Percentiles rank a stretch among this genome's conserved stretches.
phyloP scores from a whole-genome alignment of 192 early-diverging fungal genomes.

The Gryganskiella cystojenkinii region DNA sequence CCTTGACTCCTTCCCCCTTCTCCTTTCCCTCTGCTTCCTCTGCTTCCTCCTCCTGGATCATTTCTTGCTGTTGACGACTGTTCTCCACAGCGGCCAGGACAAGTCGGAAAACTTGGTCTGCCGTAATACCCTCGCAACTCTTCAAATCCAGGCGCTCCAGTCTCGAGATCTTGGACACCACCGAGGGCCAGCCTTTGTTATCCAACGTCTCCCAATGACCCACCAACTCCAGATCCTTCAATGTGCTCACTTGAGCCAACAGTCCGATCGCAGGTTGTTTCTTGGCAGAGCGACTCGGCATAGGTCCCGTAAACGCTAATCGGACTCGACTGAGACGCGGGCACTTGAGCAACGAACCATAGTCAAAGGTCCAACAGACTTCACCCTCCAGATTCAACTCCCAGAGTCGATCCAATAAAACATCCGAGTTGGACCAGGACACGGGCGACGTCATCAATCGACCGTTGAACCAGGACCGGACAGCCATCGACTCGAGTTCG shows the following conservation, averaged over 20 bases:
- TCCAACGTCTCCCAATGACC: slow-evolving; percentile 41
- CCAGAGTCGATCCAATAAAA: slow-evolving; percentile 1
- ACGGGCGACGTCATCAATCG: slow-evolving; percentile 11
- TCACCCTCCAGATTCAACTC: slow-evolving; percentile 41
- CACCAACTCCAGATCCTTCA: slow-evolving; percentile 31
- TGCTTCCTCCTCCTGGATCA: not conserved
- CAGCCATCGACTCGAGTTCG: slow-evolving; percentile 11
- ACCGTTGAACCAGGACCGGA: slow-evolving; percentile 44
- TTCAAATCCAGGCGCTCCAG: slow-evolving; percentile 37
- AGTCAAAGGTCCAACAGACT: slow-evolving; percentile 50
- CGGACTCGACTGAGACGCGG: slow-evolving; percentile 29
- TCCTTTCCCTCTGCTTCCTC: not conserved
- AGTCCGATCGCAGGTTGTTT: slow-evolving; percentile 31
- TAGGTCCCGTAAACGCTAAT: slow-evolving; percentile 35
- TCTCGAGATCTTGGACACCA: slow-evolving; percentile 3
- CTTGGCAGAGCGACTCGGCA: slow-evolving; percentile 40
- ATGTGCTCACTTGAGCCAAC: slow-evolving; percentile 5
- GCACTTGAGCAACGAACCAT: slow-evolving; percentile 14
- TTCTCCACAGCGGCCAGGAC: slow-evolving; percentile 13
- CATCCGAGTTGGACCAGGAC: slow-evolving; percentile 16
- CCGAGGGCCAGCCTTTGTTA: slow-evolving; percentile 25
- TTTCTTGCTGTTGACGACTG: not conserved
- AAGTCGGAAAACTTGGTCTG: slow-evolving; percentile 28
- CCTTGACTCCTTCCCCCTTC: not conserved
- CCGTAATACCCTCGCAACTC: slow-evolving; percentile 28